Base-by-base conservation (phyloP, 2,329 filamentous ascomycete species). In the Sclerotinia spermophila region DNA sequence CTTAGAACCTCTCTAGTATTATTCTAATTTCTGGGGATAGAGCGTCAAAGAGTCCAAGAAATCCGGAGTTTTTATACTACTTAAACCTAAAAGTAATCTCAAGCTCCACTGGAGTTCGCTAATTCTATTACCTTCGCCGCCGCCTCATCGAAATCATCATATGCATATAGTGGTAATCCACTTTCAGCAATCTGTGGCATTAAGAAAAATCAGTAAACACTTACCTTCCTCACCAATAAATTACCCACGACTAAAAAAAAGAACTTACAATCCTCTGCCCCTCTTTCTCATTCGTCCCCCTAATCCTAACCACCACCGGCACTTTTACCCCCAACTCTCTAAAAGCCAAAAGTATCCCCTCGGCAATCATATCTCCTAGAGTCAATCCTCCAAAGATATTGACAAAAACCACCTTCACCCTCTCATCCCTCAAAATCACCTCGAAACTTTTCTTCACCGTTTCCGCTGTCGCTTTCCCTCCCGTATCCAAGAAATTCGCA, bases 401-500 rank as follows among this genome's bases (percentile, higher is more conserved):
- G 42, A 92, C 89, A 75, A 91, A 90, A 30, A 91, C 85, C 33
- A 91, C 89, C 75, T 87, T 89, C 11, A 96, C 92, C 42, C 92
- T 84, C 2, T 85, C 81, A 76, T 97, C 93, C 7, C 84, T 83
- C 60, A 93, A 82, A 27, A 97, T 88, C 19, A 94, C 86, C 70
- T 89, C 85, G 78, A 97, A 96, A 1, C 89, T 90, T 70, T 88
- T 87, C 78, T 90, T 89, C 75, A 97, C 93, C 0, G 93, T 97
- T 74, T 91, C 88, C 42, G 87, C 87, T 0, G 93, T 97, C 0
- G 94, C 94, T 79, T 96, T 96, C 48, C 94, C 94, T 40, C 94
- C 94, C 0, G 92, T 96, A 79, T 97, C 94, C 69, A 97, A 85
- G 79, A 97, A 97, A 77, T 97, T 97, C 17, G 92, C 88, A 35